Evolutionary conservation across 805 yeast genomes (phyloP).

Genomic region (Kurtzmaniella fragi): DNA sequence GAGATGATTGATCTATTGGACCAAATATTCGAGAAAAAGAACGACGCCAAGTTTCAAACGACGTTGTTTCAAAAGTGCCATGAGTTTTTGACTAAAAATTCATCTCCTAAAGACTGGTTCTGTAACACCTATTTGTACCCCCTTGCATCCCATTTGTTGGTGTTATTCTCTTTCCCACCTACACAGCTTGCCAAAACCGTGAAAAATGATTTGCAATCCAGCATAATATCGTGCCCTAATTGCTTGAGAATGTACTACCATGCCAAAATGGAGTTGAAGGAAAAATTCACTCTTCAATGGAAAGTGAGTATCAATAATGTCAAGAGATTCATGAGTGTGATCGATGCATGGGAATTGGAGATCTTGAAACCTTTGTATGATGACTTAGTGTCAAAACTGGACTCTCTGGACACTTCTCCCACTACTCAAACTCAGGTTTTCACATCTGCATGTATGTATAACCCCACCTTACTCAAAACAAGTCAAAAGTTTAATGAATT

Average conservation of each 20-base stretch:
- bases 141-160: slow-evolving; percentile 49
- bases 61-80: slow-evolving; percentile 13
- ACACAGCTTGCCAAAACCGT: slow-evolving; percentile 42
- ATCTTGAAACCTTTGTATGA: slow-evolving; percentile 5
- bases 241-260: slow-evolving; percentile 53
- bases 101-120: slow-evolving; percentile 42
- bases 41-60: slow-evolving; percentile 23
- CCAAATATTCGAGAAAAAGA: slow-evolving; percentile 20
- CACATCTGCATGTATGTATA: background rate
- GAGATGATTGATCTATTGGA: slow-evolving; percentile 18
- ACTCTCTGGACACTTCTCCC: slow-evolving; percentile 33
- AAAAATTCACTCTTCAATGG: slow-evolving; percentile 48
- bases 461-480: background rate
- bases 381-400: slow-evolving; percentile 1
- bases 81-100: slow-evolving; percentile 3
- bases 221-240: slow-evolving; percentile 44
- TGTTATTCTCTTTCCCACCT: slow-evolving; percentile 57
- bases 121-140: slow-evolving; percentile 48
- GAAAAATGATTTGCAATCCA: slow-evolving; percentile 30
- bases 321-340: slow-evolving; percentile 23
- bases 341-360: slow-evolving; percentile 31
- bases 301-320: slow-evolving; percentile 31
- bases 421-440: slow-evolving; percentile 14
- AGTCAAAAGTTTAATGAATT: background rate
- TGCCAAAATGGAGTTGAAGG: slow-evolving; percentile 47